phyloP scores from a whole-genome alignment of 306 rosid species.

The Prunus kanzakura region DNA sequence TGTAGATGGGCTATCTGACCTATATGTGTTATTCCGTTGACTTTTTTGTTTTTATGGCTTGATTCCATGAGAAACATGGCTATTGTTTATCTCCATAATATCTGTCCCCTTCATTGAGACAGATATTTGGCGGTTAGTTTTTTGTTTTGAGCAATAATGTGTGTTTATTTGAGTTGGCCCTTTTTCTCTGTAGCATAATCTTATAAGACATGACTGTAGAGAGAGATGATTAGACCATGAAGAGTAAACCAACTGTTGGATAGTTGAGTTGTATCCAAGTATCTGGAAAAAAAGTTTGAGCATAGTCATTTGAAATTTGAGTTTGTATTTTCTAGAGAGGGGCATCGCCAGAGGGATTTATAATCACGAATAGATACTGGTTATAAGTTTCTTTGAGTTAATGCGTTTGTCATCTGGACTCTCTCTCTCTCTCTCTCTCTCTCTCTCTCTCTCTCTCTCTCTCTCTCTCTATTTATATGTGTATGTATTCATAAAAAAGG shows the following conservation, averaged over 20 bases:
- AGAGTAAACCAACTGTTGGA: background rate
- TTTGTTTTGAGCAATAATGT: background rate
- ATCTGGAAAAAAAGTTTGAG: background rate
- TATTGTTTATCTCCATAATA: background rate
- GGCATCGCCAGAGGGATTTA: background rate
- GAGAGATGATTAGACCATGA: background rate
- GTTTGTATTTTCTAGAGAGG: background rate
- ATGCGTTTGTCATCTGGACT: background rate
- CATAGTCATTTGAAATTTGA: background rate
- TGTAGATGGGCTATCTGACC: constrained; percentile 2
- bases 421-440: background rate
- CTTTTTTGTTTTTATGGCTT: background rate
- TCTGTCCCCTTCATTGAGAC: background rate
- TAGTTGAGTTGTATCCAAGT: background rate
- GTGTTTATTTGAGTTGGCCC: background rate
- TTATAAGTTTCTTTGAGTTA: background rate
- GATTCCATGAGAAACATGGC: background rate
- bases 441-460: background rate
- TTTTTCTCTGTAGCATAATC: background rate
- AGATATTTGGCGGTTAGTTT: background rate
- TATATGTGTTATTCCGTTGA: background rate
- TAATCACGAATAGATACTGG: background rate
- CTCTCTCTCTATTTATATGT: background rate
- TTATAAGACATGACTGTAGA: background rate
- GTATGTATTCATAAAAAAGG: background rate